Conservation (phyloP, 208 protist species). For the Zelonia costaricensis region DNA sequence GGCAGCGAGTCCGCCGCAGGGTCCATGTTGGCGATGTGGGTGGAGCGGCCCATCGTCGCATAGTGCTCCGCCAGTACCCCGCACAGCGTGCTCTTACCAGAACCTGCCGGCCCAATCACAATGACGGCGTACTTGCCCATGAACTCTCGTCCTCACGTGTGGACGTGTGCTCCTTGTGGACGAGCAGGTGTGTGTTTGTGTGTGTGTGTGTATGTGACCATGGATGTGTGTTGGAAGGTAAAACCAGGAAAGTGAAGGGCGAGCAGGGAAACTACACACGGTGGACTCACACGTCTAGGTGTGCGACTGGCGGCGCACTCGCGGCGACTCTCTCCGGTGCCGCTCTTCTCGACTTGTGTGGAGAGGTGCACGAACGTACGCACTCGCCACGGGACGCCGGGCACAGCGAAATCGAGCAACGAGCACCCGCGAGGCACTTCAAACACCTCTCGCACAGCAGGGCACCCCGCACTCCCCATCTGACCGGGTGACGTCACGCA, state of each 20-base stretch:
- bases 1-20: constrained; percentile 95
- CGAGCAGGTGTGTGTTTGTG: background rate
- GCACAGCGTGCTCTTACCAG: constrained; percentile 93
- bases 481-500: too few species aligned
- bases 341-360: background rate
- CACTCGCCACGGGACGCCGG: too few species aligned
- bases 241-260: too few species aligned
- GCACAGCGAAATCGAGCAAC: background rate
- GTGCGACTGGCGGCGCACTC: too few species aligned
- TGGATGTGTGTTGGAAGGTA: background rate
- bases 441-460: too few species aligned
- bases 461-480: too few species aligned
- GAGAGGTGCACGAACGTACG: background rate
- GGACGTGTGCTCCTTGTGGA: too few species aligned
- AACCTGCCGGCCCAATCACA: constrained; percentile 92
- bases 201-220: constrained; percentile 7
- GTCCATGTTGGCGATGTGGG: constrained; percentile 98
- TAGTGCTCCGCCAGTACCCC: constrained; percentile 83
- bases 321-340: too few species aligned
- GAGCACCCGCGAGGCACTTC: too few species aligned
- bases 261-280: too few species aligned
- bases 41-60: constrained; percentile 78
- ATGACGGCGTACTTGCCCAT: constrained; percentile 92
- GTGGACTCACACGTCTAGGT: too few species aligned
- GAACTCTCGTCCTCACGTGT: background rate